These are phyloP conservation scores for Pythium periplocum DNA, from an alignment of 352 stramenopile genomes.

Conservation along the genomic window DNA sequence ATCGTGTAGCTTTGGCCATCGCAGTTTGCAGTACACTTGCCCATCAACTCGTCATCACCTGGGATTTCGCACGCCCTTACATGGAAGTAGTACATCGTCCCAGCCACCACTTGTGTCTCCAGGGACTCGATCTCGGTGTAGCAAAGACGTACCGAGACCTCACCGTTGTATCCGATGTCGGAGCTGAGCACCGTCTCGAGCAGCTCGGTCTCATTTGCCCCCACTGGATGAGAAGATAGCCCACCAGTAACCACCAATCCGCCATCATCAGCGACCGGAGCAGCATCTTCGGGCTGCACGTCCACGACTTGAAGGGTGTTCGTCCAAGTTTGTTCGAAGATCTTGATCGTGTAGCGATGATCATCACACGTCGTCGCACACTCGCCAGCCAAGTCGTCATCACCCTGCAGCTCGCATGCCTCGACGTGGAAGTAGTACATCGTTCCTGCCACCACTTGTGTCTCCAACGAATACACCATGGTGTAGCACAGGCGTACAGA, in stretches of 20 bases:
- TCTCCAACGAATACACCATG: constrained; percentile 13
- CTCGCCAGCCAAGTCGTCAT: neutral
- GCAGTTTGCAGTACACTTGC: constrained; percentile 1
- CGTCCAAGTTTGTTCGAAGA: constrained; percentile 9
- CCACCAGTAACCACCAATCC: no score
- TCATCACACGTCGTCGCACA: neutral
- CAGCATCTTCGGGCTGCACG: neutral
- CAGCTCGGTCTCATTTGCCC: neutral
- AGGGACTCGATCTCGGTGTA: constrained; percentile 16
- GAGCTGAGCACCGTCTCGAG: neutral
- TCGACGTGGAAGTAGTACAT: constrained; percentile 14
- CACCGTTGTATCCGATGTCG: constrained; percentile 3
- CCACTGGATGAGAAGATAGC: no score
- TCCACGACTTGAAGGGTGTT: constrained; percentile 4
- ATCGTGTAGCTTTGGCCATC: neutral
- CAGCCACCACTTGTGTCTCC: constrained; percentile 14
- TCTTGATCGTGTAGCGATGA: neutral
- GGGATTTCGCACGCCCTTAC: constrained; percentile 7
- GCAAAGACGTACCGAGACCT: constrained; percentile 19
- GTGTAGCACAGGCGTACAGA: constrained; percentile 20
- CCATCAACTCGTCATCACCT: neutral
- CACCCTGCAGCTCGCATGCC: constrained; percentile 3
- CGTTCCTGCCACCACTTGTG: constrained; percentile 14
- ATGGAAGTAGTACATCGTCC: constrained; percentile 12
- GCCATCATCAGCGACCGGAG: no score